These are phyloP conservation scores for Gossypium ekmanianum DNA, from an alignment of 345 rosid genomes.

Conservation along the genomic window DNA sequence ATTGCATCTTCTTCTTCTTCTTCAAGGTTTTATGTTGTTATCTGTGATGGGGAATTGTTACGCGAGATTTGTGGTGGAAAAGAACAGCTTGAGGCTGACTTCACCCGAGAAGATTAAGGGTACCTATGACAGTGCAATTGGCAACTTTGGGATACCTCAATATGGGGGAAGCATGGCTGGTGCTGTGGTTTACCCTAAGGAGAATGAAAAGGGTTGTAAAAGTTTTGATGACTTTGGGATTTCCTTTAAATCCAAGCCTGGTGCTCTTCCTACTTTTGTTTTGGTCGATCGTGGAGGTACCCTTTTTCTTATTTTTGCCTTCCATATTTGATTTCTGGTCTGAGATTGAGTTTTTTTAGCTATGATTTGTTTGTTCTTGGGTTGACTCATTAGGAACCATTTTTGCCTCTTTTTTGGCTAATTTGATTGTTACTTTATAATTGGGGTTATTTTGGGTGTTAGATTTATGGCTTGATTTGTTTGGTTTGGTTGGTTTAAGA, in stretches of 20 bases:
- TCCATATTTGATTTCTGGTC: neutral
- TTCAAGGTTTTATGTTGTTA: slow-evolving; percentile 38
- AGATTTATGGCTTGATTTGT: neutral
- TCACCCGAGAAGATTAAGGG: slow-evolving; percentile 92
- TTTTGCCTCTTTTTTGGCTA: neutral
- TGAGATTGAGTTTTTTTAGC: neutral
- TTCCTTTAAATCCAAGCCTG: slow-evolving; percentile 69
- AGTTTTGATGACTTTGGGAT: slow-evolving; percentile 57
- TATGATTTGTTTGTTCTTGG: slow-evolving; percentile 4
- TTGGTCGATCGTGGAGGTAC: slow-evolving; percentile 95
- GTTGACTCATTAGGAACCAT: neutral
- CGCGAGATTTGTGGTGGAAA: slow-evolving; percentile 89
- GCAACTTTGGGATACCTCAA: slow-evolving; percentile 96
- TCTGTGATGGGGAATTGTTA: slow-evolving; percentile 16
- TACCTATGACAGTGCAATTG: slow-evolving; percentile 82
- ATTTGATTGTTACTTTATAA: neutral
- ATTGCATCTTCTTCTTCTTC: slow-evolving; percentile 9
- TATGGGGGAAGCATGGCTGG: slow-evolving; percentile 99
- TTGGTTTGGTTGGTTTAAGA: neutral
- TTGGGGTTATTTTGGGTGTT: neutral
- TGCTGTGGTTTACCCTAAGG: slow-evolving; percentile 59
- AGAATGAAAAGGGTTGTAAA: slow-evolving; percentile 70
- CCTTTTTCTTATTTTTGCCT: neutral
- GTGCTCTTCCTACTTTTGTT: slow-evolving; percentile 74
- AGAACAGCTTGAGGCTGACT: slow-evolving; percentile 78